phyloP scores from a whole-genome alignment of 164 flowering plant genomes.

The Vitis cinerea region DNA sequence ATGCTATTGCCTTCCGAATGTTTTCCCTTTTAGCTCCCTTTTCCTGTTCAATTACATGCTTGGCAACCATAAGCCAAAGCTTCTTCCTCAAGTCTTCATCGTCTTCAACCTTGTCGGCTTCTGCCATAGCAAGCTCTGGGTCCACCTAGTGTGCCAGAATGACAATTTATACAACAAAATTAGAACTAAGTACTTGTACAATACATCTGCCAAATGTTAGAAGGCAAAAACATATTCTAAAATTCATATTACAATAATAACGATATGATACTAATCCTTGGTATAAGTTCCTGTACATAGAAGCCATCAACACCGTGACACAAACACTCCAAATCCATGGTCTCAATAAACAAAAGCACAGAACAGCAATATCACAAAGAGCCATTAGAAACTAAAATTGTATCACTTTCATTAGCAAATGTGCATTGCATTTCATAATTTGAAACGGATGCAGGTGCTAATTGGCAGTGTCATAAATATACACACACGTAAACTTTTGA shows the following conservation, averaged over 20 bases:
- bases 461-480: no score
- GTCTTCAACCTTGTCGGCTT: conserved; percentile 99
- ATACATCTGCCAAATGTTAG: background rate
- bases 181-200: no score
- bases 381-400: no score
- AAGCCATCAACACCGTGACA: background rate
- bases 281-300: background rate
- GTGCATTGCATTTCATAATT: no score
- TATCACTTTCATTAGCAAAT: no score
- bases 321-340: background rate
- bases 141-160: conserved; percentile 63
- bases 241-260: background rate
- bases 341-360: background rate
- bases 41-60: conserved; percentile 96
- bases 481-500: no score
- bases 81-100: conserved; percentile 98
- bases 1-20: conserved; percentile 94
- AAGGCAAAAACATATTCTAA: background rate
- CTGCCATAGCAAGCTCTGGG: conserved; percentile 99
- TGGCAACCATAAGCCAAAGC: conserved; percentile 99
- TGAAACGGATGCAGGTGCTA: no score
- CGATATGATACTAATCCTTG: background rate
- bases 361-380: background rate
- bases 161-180: background rate
- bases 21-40: conserved; percentile 97